Conservation (phyloP, 768 basidiomycete species). For the Leccinum subtestaceum region DNA sequence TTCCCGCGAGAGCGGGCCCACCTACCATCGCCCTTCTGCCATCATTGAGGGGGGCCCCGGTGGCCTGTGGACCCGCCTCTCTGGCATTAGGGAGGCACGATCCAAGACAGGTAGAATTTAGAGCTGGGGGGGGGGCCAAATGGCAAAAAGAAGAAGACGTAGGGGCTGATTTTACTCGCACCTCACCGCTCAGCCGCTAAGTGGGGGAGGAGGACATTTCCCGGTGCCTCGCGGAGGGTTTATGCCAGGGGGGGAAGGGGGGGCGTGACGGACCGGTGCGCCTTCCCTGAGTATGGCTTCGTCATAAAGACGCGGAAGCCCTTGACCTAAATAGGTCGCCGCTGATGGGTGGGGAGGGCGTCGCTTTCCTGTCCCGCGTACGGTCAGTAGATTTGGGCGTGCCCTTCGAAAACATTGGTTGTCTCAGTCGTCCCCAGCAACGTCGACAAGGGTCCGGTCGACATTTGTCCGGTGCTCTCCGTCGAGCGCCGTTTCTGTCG, state of each 20-base stretch:
- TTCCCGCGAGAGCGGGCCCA: too few relatives aligned
- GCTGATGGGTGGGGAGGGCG: not conserved
- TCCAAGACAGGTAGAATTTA: not conserved
- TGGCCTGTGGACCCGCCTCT: not conserved
- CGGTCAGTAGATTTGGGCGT: constrained; percentile 6
- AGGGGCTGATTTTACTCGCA: not conserved
- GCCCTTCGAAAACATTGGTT: too few relatives aligned
- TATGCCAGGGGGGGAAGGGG: not conserved
- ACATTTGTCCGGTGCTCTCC: too few relatives aligned
- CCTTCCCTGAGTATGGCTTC: not conserved
- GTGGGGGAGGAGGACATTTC: constrained; percentile 7
- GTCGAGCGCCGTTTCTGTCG: too few relatives aligned
- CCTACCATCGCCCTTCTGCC: not conserved
- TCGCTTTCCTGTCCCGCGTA: constrained; percentile 8
- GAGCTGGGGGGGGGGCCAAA: not conserved
- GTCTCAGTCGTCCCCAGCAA: not conserved
- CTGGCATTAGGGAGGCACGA: not conserved
- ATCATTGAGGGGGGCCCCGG: not conserved
- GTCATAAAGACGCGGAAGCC: not conserved
- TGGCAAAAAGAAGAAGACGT: not conserved
- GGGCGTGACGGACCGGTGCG: not conserved
- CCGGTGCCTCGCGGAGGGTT: constrained; percentile 1
- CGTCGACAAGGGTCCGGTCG: not conserved
- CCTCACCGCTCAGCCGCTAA: not conserved
- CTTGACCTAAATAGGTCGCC: constrained; percentile 10